phyloP scores from a whole-genome alignment of 805 yeast genomes.

The Candida maltosa region DNA sequence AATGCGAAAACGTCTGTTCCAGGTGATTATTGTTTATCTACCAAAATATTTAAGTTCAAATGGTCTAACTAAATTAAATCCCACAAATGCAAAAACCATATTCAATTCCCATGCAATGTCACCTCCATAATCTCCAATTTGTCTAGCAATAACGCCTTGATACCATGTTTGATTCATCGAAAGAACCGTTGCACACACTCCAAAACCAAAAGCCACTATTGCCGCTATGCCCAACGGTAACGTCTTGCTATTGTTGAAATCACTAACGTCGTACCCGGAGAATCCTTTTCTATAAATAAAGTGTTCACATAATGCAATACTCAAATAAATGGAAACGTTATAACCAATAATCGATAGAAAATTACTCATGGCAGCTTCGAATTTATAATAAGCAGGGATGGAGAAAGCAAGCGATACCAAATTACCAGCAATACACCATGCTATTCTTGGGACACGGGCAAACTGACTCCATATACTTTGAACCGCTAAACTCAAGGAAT shows the following conservation, averaged over 20 bases:
- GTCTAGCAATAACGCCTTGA: constrained; percentile 60
- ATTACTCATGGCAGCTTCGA: constrained; percentile 69
- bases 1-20: no score
- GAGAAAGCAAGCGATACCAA: constrained; percentile 78
- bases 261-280: constrained; percentile 58
- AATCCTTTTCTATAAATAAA: constrained; percentile 69
- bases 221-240: constrained; percentile 83
- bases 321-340: constrained; percentile 82
- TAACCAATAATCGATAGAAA: constrained; percentile 92
- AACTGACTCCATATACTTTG: constrained; percentile 81
- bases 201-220: constrained; percentile 71
- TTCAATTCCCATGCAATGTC: constrained; percentile 86
- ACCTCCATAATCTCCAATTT: constrained; percentile 70
- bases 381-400: constrained; percentile 81
- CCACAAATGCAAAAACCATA: constrained; percentile 61
- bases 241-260: constrained; percentile 53
- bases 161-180: constrained; percentile 92
- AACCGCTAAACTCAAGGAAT: constrained; percentile 82
- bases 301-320: constrained; percentile 78
- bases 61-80: constrained; percentile 55
- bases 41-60: constrained; percentile 56
- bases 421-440: constrained; percentile 80
- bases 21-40: no score
- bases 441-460: constrained; percentile 71
- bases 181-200: constrained; percentile 78